These are phyloP conservation scores for Tricholoma matsutake DNA, from an alignment of 768 basidiomycete species.

Conservation along the genomic window DNA sequence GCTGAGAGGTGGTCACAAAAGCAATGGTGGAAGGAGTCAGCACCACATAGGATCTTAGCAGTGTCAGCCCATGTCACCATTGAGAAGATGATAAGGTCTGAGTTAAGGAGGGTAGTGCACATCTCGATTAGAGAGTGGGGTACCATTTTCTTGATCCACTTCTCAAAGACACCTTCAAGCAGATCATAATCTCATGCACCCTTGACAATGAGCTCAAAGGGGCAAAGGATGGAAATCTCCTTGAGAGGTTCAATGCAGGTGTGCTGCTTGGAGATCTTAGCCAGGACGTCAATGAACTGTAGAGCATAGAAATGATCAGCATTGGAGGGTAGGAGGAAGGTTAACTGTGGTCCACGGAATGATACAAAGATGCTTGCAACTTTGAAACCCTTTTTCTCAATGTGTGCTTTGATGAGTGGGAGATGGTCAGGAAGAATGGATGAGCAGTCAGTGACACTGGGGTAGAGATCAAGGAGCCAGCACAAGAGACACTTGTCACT, in stretches of 20 bases:
- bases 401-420: no score
- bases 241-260: constrained; percentile 4
- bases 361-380: constrained; percentile 1
- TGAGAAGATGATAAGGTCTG: constrained; percentile 3
- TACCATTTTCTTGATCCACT: no score
- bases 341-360: constrained; percentile 2
- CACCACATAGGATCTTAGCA: no score
- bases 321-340: constrained; percentile 3
- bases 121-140: not conserved
- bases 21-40: no score
- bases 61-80: no score
- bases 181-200: not conserved
- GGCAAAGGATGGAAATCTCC: not conserved
- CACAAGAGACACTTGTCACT: no score
- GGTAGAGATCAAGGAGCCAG: no score
- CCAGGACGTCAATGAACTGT: not conserved
- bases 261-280: not conserved
- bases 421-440: no score
- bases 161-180: not conserved
- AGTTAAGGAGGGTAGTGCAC: not conserved
- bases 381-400: no score
- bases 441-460: no score
- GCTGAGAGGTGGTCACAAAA: not conserved
- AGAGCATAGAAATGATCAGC: constrained; percentile 4
- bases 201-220: not conserved